These are phyloP conservation scores for Trichophyton equinum DNA, from an alignment of 2,329 filamentous ascomycete genomes.

Conservation along the genomic window DNA sequence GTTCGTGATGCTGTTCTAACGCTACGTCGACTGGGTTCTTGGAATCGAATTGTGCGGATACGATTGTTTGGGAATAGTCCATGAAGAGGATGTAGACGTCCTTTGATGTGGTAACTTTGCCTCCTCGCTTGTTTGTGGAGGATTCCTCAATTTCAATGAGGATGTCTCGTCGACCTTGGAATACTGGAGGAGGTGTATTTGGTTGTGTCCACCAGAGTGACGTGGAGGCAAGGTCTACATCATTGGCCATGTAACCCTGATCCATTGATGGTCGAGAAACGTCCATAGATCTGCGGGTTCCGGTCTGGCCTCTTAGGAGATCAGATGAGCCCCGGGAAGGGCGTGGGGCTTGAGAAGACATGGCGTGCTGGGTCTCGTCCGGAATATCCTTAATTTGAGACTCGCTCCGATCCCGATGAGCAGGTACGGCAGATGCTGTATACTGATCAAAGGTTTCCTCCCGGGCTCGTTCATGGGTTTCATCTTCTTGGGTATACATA, in stretches of 20 bases:
- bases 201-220: conserved; percentile 81
- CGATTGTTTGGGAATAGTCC: conserved; percentile 89
- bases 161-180: conserved; percentile 74
- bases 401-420: conserved; percentile 18
- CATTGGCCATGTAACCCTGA: conserved; percentile 73
- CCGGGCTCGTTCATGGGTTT: conserved; percentile 39
- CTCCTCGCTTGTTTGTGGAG: conserved; percentile 54
- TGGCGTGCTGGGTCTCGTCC: conserved; percentile 22
- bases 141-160: conserved; percentile 72
- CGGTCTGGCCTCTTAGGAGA: conserved; percentile 40
- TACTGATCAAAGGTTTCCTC: conserved; percentile 44
- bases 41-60: conserved; percentile 67
- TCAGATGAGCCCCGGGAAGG: conserved; percentile 51
- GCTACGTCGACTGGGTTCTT: conserved; percentile 59
- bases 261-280: conserved; percentile 60
- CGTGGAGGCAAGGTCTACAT: conserved; percentile 63
- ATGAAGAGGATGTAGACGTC: conserved; percentile 80
- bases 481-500: conserved; percentile 12
- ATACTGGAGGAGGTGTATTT: conserved; percentile 63
- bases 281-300: conserved; percentile 57
- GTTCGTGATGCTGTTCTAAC: conserved; percentile 76
- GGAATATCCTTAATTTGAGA: neutral
- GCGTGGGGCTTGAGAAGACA: conserved; percentile 27
- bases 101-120: conserved; percentile 60
- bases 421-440: conserved; percentile 13